phyloP scores from a whole-genome alignment of 805 yeast genomes.

The Saccharomyces paradoxus region DNA sequence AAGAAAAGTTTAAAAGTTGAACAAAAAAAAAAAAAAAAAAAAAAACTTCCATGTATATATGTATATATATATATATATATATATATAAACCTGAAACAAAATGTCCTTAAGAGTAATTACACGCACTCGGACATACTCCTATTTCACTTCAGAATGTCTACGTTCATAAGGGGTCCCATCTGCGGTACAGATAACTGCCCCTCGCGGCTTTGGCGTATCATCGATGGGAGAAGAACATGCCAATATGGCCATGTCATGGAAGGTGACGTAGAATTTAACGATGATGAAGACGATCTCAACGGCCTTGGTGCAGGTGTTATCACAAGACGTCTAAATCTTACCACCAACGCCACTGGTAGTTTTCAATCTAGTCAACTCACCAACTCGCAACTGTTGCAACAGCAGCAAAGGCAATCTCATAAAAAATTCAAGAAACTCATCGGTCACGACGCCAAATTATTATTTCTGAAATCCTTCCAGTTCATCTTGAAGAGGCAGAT shows the following conservation, averaged over 20 bases:
- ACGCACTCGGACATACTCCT: neutral
- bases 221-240: slow-evolving; percentile 77
- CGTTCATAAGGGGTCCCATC: slow-evolving; percentile 63
- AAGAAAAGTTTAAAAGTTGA: neutral
- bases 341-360: slow-evolving; percentile 36
- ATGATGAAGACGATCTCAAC: slow-evolving; percentile 62
- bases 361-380: slow-evolving; percentile 29
- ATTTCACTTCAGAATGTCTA: slow-evolving; percentile 18
- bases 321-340: slow-evolving; percentile 49
- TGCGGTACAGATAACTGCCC: slow-evolving; percentile 91
- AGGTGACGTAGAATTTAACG: slow-evolving; percentile 69
- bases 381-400: slow-evolving; percentile 8
- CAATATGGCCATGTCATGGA: slow-evolving; percentile 86
- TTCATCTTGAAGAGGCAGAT: slow-evolving; percentile 42
- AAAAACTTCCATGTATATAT: no score
- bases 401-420: neutral
- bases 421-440: slow-evolving; percentile 28
- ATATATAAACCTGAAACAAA: no score
- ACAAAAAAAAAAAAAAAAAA: neutral
- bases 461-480: slow-evolving; percentile 44
- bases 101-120: neutral
- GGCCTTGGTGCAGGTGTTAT: slow-evolving; percentile 27
- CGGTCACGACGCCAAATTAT: slow-evolving; percentile 41
- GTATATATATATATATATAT: neutral
- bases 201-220: slow-evolving; percentile 60